Base-by-base conservation (phyloP, 1,284 basidiomycete species). In the Leccinum subrobustum region DNA sequence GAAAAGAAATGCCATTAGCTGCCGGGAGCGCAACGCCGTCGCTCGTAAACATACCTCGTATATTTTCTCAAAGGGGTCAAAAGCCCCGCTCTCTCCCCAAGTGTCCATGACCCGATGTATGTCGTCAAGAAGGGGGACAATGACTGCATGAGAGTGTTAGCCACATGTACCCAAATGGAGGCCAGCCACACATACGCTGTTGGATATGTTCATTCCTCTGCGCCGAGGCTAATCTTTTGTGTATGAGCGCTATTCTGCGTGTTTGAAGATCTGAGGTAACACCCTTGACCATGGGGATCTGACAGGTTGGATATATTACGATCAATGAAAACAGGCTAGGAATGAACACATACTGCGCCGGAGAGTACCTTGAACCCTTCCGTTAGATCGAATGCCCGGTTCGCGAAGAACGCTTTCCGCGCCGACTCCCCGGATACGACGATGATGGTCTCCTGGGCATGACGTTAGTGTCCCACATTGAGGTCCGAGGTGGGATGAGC, bases 291-390 rank as follows among this genome's bases (percentile, higher is more conserved):
- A 88, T 85, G 64, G 87, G 87, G 64, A 89, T 87, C 87, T 89
- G 56, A 47, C 44, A 25, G 33, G 25, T 54, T 62, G 59, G 54
- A 11, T 47, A 64, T 55, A 37, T 62, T 54, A 58, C 54, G 27
- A 60, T 47, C 14, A 23, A 60, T 33, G 37, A 4, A 14, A 54
- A 56, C 33, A 59, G 64, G 56, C 47, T 54, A 55, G 54, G 47
- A 52, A 56, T 23, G 54, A 37, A 54, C 54, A 80, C 85, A 64
- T 70, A 91, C 89, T 57, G 86, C 87, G 58, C 89, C 88, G 57
- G 87, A 89, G 61, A 91, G 79, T 65, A 88, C 82, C 67, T 85
- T 87, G 77, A 89, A 91, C 14, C 88, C 88, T 76, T 89, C 86
- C 51, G 85, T 87, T 57, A 91, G 80, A 73, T 91, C 88, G 63